Evolutionary conservation across 1,139 yeast genomes (phyloP), one percentile per base, ranked within the genome.

Genomic region (Kluyveromyces sp.): DNA sequence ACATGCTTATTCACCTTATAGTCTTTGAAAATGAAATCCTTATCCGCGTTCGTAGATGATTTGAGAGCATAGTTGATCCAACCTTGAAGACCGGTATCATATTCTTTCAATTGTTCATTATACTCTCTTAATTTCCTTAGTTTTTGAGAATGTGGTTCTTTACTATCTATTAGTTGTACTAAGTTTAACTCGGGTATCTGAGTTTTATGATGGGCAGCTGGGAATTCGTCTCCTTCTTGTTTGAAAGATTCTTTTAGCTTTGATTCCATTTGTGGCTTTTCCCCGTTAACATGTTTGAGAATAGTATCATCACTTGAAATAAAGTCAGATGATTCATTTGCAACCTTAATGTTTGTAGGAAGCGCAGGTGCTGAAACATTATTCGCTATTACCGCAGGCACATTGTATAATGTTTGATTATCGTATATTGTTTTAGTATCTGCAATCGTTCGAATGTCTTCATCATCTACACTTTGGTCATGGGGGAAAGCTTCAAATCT

Each of bases 361-460:
- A 64, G 49, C 7, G 68, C 67, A 8, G 68, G 68, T 26, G 62
- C 39, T 21, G 51, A 53, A 28, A 50, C 51, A 41, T 55, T 53
- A 37, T 57, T 58, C 2, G 60, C 48, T 7, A 60, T 53, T 7
- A 61, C 43, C 2, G 65, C 66, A 4, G 68, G 68, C 28, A 64
- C 67, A 47, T 64, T 63, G 51, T 56, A 62, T 4, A 63, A 48
- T 6, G 68, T 64, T 35, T 54, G 60, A 49, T 64, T 64, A 47
- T 64, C 68, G 45, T 62, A 64, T 6, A 64, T 45, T 1, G 68
- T 64, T 40, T 60, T 62, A 4, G 66, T 60, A 45, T 64, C 68
- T 7, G 52, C 51, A 5, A 64, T 56, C 1, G 67, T 63, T 39
- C 60, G 61, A 34, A 63, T 46, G 37, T 62, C 67, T 29, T 54